Percentiles rank a stretch among this genome's conserved stretches.
Evolutionary conservation across 164 flowering plant genomes (phyloP).

Genomic region (Chloranthus sessilifolius): DNA sequence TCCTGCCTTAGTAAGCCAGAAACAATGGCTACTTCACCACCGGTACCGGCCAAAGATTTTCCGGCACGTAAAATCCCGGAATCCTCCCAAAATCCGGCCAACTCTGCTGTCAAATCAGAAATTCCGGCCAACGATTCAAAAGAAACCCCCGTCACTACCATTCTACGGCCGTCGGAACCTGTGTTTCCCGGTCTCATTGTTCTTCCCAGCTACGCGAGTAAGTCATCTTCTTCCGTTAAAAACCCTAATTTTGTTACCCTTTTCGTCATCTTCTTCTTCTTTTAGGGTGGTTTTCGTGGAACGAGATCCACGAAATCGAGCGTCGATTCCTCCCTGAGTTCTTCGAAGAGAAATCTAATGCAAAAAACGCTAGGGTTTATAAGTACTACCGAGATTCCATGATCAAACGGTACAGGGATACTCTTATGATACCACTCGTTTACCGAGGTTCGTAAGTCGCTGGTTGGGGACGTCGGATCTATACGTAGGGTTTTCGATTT

Average conservation of each 20-base stretch:
- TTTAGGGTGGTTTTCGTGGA: conserved; percentile 81
- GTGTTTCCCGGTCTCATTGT: conserved; percentile 16
- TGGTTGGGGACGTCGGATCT: conserved; percentile 89
- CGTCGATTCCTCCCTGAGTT: conserved; percentile 71
- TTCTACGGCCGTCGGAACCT: conserved; percentile 18
- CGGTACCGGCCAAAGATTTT: too few relatives aligned
- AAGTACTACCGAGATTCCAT: conserved; percentile 68
- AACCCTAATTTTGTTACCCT: background rate
- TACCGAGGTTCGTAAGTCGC: conserved; percentile 63
- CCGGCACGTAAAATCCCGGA: too few relatives aligned
- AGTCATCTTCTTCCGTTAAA: conserved; percentile 4
- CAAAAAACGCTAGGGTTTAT: conserved; percentile 68
- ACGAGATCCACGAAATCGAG: conserved; percentile 65
- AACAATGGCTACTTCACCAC: too few relatives aligned
- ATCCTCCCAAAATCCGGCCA: too few relatives aligned
- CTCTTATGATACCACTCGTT: conserved; percentile 58
- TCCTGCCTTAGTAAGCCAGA: too few relatives aligned
- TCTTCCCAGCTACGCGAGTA: conserved; percentile 62
- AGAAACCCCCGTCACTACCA: conserved; percentile 11
- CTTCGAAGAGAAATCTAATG: conserved; percentile 57
- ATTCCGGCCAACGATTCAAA: conserved; percentile 9
- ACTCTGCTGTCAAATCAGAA: too few relatives aligned
- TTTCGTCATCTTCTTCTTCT: background rate
- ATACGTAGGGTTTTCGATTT: conserved; percentile 89
- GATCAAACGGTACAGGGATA: conserved; percentile 43